Evolutionary conservation across 192 early-diverging fungal genomes (phyloP).

Genomic region (Mortierella alpina): DNA sequence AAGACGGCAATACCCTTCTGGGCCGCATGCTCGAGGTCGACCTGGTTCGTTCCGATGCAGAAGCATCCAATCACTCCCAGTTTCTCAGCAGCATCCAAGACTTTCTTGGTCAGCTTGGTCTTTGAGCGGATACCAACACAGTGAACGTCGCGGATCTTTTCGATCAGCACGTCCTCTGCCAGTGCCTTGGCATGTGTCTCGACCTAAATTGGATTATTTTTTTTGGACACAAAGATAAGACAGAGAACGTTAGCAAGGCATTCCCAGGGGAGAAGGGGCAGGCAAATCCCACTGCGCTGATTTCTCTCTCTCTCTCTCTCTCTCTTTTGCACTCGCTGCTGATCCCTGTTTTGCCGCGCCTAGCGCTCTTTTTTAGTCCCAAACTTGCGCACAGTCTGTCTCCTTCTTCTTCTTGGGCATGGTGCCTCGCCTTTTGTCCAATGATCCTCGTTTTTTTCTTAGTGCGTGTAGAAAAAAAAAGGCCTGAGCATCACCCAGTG

Average conservation of each 20-base stretch:
- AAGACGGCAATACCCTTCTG: conserved; percentile 93
- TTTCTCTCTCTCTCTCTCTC: background rate
- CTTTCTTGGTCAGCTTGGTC: conserved; percentile 91
- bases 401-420: background rate
- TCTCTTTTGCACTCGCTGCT: background rate
- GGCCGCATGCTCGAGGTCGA: conserved; percentile 90
- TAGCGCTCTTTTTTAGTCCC: no score
- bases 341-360: no score
- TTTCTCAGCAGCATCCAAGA: conserved; percentile 91
- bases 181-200: conserved; percentile 92
- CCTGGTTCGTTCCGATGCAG: conserved; percentile 67
- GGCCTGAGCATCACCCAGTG: no score
- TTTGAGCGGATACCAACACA: conserved; percentile 96
- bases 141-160: conserved; percentile 95
- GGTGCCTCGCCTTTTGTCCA: background rate
- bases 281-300: background rate
- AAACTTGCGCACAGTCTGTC: background rate
- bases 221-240: background rate
- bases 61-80: conserved; percentile 59
- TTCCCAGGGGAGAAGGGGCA: background rate
- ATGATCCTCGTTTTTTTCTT: background rate
- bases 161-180: conserved; percentile 85
- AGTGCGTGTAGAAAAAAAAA: background rate
- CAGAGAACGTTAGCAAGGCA: background rate
- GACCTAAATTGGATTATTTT: conserved; percentile 76